phyloP scores from a whole-genome alignment of 164 flowering plant species.

The Magnolia sinica region DNA sequence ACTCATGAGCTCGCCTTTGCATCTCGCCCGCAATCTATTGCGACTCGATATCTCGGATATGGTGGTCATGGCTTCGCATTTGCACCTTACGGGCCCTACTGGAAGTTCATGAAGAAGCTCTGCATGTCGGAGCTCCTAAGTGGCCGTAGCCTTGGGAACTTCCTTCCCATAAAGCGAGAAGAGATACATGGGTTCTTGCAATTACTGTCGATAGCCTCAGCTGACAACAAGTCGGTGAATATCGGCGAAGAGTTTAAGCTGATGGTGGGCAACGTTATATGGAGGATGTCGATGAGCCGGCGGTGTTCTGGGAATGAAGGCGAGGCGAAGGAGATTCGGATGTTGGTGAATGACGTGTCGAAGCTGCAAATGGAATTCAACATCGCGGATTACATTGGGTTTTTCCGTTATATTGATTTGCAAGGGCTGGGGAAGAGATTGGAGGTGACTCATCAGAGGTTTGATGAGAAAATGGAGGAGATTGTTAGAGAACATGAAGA shows the following conservation, averaged over 20 bases:
- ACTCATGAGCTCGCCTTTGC: constrained; percentile 46
- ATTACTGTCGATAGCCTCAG: constrained; percentile 10
- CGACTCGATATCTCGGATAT: constrained; percentile 34
- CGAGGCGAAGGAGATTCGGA: constrained; percentile 27
- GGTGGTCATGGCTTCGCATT: constrained; percentile 38
- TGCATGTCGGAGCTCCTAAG: constrained; percentile 49
- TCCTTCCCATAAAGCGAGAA: constrained; percentile 24
- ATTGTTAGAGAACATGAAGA: constrained; percentile 32
- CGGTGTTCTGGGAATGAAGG: constrained; percentile 30
- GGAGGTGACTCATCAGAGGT: constrained; percentile 26
- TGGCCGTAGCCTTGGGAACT: constrained; percentile 21
- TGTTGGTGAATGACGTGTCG: constrained; percentile 32
- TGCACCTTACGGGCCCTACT: constrained; percentile 57
- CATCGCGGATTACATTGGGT: constrained; percentile 41
- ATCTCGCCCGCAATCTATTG: constrained; percentile 27
- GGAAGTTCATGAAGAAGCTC: constrained; percentile 59
- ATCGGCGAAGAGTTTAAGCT: constrained; percentile 33
- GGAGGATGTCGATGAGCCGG: constrained; percentile 39
- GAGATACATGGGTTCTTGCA: constrained; percentile 32
- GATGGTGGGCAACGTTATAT: constrained; percentile 44
- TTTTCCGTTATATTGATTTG: constrained; percentile 38
- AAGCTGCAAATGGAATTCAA: constrained; percentile 42
- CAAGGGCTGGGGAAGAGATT: constrained; percentile 44
- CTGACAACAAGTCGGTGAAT: constrained; percentile 27
- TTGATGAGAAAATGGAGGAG: constrained; percentile 44